These are phyloP conservation scores for Pythium aristosporum DNA, from an alignment of 352 stramenopile genomes.

Conservation along the genomic window DNA sequence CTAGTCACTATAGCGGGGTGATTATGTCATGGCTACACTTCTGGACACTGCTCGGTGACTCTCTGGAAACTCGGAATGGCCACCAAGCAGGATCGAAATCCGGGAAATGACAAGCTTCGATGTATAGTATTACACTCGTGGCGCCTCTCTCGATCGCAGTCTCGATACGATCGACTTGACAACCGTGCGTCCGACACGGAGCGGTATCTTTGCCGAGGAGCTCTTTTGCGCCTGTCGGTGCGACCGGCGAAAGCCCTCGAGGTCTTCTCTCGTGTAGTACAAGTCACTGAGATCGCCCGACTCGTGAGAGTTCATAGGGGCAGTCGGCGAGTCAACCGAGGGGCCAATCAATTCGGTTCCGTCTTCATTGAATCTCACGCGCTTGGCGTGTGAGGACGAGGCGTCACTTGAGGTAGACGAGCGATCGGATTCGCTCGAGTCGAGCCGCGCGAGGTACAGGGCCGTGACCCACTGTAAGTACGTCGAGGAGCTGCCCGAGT, in stretches of 20 bases:
- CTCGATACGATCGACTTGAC: constrained; percentile 11
- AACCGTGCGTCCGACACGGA: constrained; percentile 1
- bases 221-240: neutral
- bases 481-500: constrained; percentile 7
- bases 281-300: constrained; percentile 11
- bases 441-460: constrained; percentile 23
- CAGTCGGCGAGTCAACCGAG: neutral
- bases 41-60: too few relatives aligned
- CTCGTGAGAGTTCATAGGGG: neutral
- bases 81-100: neutral
- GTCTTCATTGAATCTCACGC: constrained; percentile 28
- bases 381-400: constrained; percentile 1
- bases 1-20: neutral
- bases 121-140: neutral
- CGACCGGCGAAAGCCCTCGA: constrained; percentile 16
- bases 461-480: constrained; percentile 29
- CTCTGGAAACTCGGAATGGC: neutral
- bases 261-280: constrained; percentile 19
- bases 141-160: neutral
- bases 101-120: neutral
- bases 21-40: neutral
- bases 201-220: constrained; percentile 1
- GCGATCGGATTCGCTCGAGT: constrained; percentile 1
- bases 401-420: neutral
- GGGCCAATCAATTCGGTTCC: neutral